phyloP scores from a whole-genome alignment of 345 rosid genomes.

The Hevea brasiliensis region DNA sequence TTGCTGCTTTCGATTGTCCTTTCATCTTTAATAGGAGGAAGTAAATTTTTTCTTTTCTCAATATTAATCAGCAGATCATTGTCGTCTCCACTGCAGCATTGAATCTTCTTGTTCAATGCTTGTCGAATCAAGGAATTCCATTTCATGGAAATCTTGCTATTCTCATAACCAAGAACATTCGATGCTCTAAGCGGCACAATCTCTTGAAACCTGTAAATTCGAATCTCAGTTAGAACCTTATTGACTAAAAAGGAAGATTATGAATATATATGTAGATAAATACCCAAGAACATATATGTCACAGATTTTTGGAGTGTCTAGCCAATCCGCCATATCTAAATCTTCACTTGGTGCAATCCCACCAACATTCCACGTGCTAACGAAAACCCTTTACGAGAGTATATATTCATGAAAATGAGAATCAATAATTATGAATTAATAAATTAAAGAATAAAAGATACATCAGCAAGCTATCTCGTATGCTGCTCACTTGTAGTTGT shows the following conservation, averaged over 20 bases:
- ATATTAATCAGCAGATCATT: neutral
- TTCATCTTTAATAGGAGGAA: constrained; percentile 12
- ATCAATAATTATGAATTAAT: neutral
- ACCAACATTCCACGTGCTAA: constrained; percentile 89
- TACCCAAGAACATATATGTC: constrained; percentile 90
- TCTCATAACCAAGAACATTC: constrained; percentile 61
- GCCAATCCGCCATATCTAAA: constrained; percentile 64
- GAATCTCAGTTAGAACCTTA: no score
- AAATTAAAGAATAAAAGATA: no score
- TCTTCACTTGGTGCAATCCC: constrained; percentile 65
- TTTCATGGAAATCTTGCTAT: constrained; percentile 44
- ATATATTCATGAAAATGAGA: neutral
- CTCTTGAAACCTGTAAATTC: constrained; percentile 62
- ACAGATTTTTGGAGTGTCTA: constrained; percentile 44
- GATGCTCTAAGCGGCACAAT: constrained; percentile 67
- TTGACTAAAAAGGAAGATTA: no score
- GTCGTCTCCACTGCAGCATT: no score
- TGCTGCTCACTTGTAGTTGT: constrained; percentile 48
- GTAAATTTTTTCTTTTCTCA: neutral
- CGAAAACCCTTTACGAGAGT: constrained; percentile 49
- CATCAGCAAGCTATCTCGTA: no score
- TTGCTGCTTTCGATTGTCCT: neutral
- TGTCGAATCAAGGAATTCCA: constrained; percentile 70
- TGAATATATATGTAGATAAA: neutral
- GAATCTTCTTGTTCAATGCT: constrained; percentile 48